Evolutionary conservation across 2,329 filamentous ascomycete species (phyloP).

Genomic region (Trichophyton rubrum): DNA sequence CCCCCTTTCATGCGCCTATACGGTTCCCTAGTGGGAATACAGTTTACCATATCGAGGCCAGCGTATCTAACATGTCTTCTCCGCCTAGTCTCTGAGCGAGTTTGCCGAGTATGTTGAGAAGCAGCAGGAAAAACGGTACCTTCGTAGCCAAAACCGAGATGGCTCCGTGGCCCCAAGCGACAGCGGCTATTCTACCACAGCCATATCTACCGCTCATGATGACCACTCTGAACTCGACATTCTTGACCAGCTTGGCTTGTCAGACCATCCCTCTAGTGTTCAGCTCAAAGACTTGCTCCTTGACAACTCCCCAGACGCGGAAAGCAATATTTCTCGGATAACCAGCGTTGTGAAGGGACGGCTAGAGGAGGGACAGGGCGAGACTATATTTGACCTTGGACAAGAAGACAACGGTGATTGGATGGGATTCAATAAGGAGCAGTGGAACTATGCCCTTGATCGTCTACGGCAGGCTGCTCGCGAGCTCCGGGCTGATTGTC

Average conservation of each 20-base stretch:
- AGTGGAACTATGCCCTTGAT: slow-evolving; percentile 62
- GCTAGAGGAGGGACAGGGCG: slow-evolving; percentile 71
- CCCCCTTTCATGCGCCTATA: not conserved
- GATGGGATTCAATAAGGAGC: slow-evolving; percentile 59
- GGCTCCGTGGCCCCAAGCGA: slow-evolving; percentile 27
- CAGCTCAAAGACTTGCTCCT: slow-evolving; percentile 67
- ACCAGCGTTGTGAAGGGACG: slow-evolving; percentile 53
- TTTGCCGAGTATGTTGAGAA: slow-evolving; percentile 97
- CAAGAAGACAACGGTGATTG: slow-evolving; percentile 80
- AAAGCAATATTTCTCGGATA: slow-evolving; percentile 51
- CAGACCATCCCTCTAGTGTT: slow-evolving; percentile 49
- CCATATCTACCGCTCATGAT: slow-evolving; percentile 33
- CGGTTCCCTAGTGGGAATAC: not conserved
- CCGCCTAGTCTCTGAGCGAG: slow-evolving; percentile 63
- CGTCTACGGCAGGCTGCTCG: slow-evolving; percentile 55
- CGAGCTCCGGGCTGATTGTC: slow-evolving; percentile 58
- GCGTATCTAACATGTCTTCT: not conserved
- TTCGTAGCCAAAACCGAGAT: slow-evolving; percentile 24
- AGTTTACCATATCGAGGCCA: not conserved
- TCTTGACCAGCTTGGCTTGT: slow-evolving; percentile 63
- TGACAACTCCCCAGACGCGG: slow-evolving; percentile 39
- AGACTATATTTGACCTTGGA: slow-evolving; percentile 83
- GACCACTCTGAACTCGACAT: slow-evolving; percentile 85
- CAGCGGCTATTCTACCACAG: slow-evolving; percentile 30
- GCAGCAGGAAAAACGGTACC: slow-evolving; percentile 54